These are phyloP conservation scores for Sinapis alba DNA, from an alignment of 441 rosid species.

Conservation along the genomic window DNA sequence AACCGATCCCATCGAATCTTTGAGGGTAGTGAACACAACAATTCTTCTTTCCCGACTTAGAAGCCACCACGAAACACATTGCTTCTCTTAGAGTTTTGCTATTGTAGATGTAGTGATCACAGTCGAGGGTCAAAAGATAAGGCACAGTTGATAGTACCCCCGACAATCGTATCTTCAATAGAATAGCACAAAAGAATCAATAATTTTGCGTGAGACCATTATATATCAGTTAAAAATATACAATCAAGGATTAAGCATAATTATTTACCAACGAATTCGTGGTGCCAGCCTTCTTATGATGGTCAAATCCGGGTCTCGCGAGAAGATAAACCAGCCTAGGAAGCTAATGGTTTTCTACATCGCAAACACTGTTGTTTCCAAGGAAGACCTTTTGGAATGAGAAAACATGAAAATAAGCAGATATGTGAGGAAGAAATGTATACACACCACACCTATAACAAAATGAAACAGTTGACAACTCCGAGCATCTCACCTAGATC, in stretches of 20 bases:
- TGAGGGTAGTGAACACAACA: neutral
- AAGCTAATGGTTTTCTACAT: neutral
- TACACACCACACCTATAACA: neutral
- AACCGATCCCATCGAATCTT: neutral
- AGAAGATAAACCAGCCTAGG: neutral
- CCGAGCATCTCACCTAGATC: neutral
- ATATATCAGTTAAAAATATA: neutral
- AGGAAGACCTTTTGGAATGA: neutral
- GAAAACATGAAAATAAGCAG: neutral
- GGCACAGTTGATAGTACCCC: neutral
- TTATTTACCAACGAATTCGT: neutral
- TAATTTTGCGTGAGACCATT: neutral
- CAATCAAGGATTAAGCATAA: neutral
- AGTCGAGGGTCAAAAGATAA: neutral
- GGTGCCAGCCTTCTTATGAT: neutral
- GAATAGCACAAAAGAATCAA: neutral
- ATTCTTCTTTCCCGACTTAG: neutral
- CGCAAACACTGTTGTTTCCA: neutral
- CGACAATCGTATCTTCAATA: neutral
- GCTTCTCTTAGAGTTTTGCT: neutral
- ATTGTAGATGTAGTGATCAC: neutral
- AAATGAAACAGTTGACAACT: neutral
- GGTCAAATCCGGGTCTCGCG: neutral
- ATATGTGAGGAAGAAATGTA: neutral
- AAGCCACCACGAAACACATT: neutral